Percentiles rank a stretch among this genome's conserved stretches.
Conservation (phyloP, 1,139 yeast species). For the Zygosaccharomyces pseudobailii region DNA sequence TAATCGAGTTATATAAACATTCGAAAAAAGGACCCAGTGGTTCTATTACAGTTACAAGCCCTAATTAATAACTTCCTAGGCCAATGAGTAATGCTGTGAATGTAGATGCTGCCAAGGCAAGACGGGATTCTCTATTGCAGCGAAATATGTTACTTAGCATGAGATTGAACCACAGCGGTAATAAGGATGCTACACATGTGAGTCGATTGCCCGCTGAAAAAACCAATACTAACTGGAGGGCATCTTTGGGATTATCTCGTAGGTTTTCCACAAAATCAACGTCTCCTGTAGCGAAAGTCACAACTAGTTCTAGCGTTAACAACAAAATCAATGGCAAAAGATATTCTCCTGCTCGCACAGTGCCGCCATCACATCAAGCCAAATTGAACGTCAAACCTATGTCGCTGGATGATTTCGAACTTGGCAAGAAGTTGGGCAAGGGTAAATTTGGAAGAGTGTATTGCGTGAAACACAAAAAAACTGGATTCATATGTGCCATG, state of each 20-base stretch:
- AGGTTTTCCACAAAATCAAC: neutral
- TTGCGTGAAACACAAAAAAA: constrained; percentile 70
- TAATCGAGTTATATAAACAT: neutral
- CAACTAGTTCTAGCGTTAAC: neutral
- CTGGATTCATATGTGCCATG: constrained; percentile 82
- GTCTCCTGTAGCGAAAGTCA: neutral
- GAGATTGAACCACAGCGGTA: constrained; percentile 18
- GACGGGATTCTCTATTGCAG: constrained; percentile 20
- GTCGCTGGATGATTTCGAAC: constrained; percentile 60
- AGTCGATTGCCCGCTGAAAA: constrained; percentile 2
- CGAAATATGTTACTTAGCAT: constrained; percentile 22
- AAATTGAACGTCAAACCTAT: constrained; percentile 10
- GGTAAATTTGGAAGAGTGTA: constrained; percentile 93
- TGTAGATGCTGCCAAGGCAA: constrained; percentile 10
- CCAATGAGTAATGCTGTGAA: neutral
- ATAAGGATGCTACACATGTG: constrained; percentile 5
- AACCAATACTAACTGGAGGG: neutral
- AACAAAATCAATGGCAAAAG: neutral
- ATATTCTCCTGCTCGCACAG: neutral
- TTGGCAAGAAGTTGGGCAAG: constrained; percentile 84
- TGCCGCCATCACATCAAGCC: constrained; percentile 6
- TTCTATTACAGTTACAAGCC: no score
- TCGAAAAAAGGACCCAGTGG: neutral
- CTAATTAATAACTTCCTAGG: neutral
- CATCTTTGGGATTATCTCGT: neutral